Percentiles rank a stretch among this genome's conserved stretches.
Evolutionary conservation across 768 basidiomycete species (phyloP).

Genomic region (Galerina marginata): DNA sequence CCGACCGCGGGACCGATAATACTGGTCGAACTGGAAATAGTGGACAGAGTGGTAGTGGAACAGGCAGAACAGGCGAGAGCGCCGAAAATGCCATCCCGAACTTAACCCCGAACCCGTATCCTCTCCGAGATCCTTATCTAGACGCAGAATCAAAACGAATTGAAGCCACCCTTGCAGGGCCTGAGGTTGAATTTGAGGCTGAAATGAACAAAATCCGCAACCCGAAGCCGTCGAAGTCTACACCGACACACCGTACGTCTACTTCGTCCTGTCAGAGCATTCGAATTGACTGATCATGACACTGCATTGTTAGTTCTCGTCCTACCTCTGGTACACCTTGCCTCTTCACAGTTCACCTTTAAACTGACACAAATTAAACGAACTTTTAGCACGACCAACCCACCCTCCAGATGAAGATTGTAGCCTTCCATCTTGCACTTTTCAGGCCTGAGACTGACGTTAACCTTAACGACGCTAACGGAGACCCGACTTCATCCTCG

Average conservation of each 20-base stretch:
- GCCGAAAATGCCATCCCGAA: no score
- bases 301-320: constrained; percentile 31
- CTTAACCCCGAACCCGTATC: no score
- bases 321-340: constrained; percentile 34
- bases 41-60: no score
- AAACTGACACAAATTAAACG: background rate
- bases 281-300: background rate
- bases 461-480: background rate
- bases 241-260: constrained; percentile 38
- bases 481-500: background rate
- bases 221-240: background rate
- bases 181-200: no score
- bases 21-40: no score
- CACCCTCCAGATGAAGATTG: constrained; percentile 39
- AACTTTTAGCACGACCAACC: constrained; percentile 39
- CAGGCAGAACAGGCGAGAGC: no score
- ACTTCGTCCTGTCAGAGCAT: background rate
- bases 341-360: background rate
- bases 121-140: no score
- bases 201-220: no score
- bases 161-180: no score
- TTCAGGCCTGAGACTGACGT: constrained; percentile 29
- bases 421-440: constrained; percentile 46
- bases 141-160: no score
- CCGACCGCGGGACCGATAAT: no score